Base-by-base conservation (phyloP, 2,329 filamentous ascomycete genomes). In the Dothideomycetes sp. region DNA sequence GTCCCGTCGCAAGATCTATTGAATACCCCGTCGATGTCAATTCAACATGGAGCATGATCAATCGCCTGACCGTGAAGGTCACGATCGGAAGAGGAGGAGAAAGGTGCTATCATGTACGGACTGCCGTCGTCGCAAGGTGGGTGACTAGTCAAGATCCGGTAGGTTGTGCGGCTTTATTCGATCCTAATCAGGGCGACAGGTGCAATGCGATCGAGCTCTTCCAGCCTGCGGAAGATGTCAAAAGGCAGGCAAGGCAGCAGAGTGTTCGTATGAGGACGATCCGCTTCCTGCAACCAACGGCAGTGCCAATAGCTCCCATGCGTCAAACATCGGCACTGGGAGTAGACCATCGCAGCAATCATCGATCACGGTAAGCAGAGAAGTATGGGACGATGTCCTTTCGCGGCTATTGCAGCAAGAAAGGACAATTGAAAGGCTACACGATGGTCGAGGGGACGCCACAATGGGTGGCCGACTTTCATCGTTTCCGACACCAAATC, bases 91-190 rank as follows among this genome's bases (percentile, higher is more conserved):
- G 43, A 62, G 64, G 45, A 61, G 65, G 42, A 56, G 65, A 14
- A 68, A 66, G 49, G 64, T 66, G 12, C 49, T 68, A 7, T 68
- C 64, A 2, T 68, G 64, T 45, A 65, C 61, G 45, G 61, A 65
- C 10, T 68, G 65, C 52, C 59, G 64, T 37, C 57, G 58, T 32
- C 55, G 64, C n/a, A 68, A 67, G 47, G 59, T 68, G 46, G 64
- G 66, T 47, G n/a, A n/a, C n/a, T n/a, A n/a, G n/a, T n/a, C n/a
- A n/a, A n/a, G n/a, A n/a, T n/a, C n/a, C n/a, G n/a, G n/a, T n/a
- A n/a, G n/a, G n/a, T n/a, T n/a, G n/a, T n/a, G n/a, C n/a, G n/a
- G n/a, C n/a, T n/a, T n/a, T n/a, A n/a, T n/a, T n/a, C n/a, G n/a
- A n/a, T n/a, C n/a, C n/a, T n/a, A n/a, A n/a, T n/a, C n/a, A n/a